These are phyloP conservation scores for Neofusicoccum cordaticola DNA, from an alignment of 2,329 filamentous ascomycete genomes.

Conservation along the genomic window DNA sequence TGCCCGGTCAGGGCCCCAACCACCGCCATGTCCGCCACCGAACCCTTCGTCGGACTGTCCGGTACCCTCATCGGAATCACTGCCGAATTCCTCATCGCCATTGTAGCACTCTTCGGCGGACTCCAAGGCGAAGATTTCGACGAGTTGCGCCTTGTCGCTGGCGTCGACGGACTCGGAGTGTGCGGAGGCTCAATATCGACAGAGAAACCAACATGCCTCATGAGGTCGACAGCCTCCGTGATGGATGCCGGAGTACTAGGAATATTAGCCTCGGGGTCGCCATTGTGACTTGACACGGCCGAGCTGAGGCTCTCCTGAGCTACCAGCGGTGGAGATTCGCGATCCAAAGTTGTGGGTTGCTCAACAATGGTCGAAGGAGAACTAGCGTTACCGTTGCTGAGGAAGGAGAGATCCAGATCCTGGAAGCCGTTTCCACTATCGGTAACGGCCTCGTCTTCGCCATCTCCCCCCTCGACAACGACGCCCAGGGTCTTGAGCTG, in stretches of 20 bases:
- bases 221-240: neutral
- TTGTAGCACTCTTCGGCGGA: neutral
- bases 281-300: neutral
- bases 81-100: neutral
- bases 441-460: neutral
- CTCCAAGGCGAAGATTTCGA: neutral
- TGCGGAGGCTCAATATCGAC: neutral
- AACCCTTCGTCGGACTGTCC: neutral
- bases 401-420: slow-evolving; percentile 3
- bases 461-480: neutral
- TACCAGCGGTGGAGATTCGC: neutral
- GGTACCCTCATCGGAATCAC: neutral
- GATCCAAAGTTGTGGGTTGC: neutral
- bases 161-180: neutral
- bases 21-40: neutral
- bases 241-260: neutral
- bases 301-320: neutral
- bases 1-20: neutral
- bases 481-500: slow-evolving; percentile 17
- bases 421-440: slow-evolving; percentile 10
- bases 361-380: neutral
- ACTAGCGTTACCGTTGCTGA: neutral
- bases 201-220: neutral
- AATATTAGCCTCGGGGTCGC: neutral
- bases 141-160: neutral